Evolutionary conservation across 148 eudicot species (phyloP).

Genomic region (Rheum nobile): DNA sequence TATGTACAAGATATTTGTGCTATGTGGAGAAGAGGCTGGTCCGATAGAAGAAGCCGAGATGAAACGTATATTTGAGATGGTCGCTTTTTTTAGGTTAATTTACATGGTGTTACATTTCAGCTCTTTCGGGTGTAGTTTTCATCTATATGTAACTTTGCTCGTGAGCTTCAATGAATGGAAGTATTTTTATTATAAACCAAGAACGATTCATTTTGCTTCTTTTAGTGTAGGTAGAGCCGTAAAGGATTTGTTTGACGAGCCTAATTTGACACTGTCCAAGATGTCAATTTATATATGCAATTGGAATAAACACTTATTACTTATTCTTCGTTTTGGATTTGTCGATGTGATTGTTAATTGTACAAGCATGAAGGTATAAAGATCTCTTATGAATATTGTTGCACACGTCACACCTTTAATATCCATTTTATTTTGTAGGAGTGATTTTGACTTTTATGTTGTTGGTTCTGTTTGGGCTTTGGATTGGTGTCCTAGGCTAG

Average conservation of each 20-base stretch:
- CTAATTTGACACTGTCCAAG: slow-evolving; percentile 16
- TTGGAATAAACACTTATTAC: not conserved
- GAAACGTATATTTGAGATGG: slow-evolving; percentile 32
- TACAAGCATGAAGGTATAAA: not conserved
- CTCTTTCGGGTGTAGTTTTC: not conserved
- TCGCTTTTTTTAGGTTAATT: slow-evolving; percentile 55
- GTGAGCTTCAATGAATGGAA: slow-evolving; percentile 60
- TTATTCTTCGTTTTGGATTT: too few relatives aligned
- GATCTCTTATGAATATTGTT: slow-evolving; percentile 11
- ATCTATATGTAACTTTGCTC: not conserved
- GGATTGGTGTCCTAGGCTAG: too few relatives aligned
- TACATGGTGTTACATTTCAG: not conserved
- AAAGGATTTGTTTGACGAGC: slow-evolving; percentile 6
- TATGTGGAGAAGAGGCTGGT: slow-evolving; percentile 28
- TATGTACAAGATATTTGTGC: slow-evolving; percentile 30
- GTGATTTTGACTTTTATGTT: too few relatives aligned
- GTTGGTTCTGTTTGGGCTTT: too few relatives aligned
- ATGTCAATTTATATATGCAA: not conserved
- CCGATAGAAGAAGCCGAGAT: slow-evolving; percentile 31
- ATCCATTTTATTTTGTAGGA: too few relatives aligned
- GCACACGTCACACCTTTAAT: not conserved
- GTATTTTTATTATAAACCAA: slow-evolving; percentile 46
- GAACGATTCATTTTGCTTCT: slow-evolving; percentile 39
- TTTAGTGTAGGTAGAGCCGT: slow-evolving; percentile 21
- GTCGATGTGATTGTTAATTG: not conserved